Conservation (phyloP, 345 rosid species). For the Sonneratia caseolaris region DNA sequence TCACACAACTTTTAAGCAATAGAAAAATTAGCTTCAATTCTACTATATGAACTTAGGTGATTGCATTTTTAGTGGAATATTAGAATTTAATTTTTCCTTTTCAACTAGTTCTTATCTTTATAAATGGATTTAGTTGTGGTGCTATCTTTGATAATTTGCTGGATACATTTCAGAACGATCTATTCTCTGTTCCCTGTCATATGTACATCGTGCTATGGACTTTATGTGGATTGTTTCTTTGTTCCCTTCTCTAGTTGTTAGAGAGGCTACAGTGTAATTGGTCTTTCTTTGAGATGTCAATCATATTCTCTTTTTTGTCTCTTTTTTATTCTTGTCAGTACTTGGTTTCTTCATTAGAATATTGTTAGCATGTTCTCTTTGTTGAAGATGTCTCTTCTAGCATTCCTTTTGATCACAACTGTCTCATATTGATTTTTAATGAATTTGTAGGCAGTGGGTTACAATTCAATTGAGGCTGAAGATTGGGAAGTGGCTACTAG, state of each 20-base stretch:
- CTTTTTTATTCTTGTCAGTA: background rate
- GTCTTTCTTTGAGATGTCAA: background rate
- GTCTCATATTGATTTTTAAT: slow-evolving; percentile 2
- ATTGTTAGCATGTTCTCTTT: background rate
- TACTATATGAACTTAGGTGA: background rate
- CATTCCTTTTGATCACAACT: background rate
- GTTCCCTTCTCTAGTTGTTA: background rate
- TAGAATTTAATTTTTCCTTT: background rate
- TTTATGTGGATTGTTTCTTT: background rate
- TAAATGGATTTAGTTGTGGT: background rate
- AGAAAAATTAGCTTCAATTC: background rate
- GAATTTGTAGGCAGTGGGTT: slow-evolving; percentile 70
- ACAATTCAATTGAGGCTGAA: slow-evolving; percentile 97
- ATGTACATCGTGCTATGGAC: background rate
- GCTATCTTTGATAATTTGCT: background rate
- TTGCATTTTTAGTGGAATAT: background rate
- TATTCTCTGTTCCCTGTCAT: background rate
- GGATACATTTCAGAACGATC: background rate
- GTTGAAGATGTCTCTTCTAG: background rate
- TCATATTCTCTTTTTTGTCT: background rate
- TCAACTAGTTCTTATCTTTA: background rate
- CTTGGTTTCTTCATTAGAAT: background rate
- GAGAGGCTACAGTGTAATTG: background rate
- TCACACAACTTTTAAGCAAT: background rate
- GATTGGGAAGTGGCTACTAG: slow-evolving; percentile 96